Evolutionary conservation across 139 green algal species (phyloP), one percentile per base, ranked within the genome.

Genomic region (Chlamydomonas sp.): DNA sequence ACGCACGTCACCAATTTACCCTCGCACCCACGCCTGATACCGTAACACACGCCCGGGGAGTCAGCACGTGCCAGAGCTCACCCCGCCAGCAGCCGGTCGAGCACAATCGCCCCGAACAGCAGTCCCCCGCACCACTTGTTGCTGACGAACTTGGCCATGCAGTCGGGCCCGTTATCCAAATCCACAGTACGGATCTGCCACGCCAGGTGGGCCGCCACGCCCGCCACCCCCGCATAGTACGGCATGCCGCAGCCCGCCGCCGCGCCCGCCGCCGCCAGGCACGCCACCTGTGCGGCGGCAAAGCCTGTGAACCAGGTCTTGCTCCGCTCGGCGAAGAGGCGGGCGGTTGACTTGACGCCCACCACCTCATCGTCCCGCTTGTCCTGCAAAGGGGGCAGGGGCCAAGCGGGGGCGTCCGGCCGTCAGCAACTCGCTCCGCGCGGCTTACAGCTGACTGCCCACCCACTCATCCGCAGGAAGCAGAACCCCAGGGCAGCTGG

Each of bases 291-390:
- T 59, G 72, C 64, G 1, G 87, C 88, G 7, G 90, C 89, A 88
- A 98, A 98, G 20, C 60, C 92, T 1, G 90, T 31, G 14, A 97
- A 85, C 83, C 88, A 92, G 2, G 62, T 62, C 80, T 95, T 96
- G 78, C 92, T 97, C 63, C 80, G n/a, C 4, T 92, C 83, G 20
- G 92, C 96, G 85, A 98, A 97, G 2, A 95, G 92, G 68, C 98
- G 89, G 15, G 98, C 98, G 2, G 97, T 99, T 4, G 97, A 99
- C 87, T 97, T 97, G 49, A 99, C 93, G 49, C 98, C 98, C 0
- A 93, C 95, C 0, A 81, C 77, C 59, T 89, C 88, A 79, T 99
- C 98, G 81, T 99, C 98, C 16, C 79, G 58, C 89, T 97, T 99
- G 91, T 99, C 97, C 94, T 98, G 96, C 6, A 10, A 31, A 1